These are phyloP conservation scores for Microsporum audouinii DNA, from an alignment of 2,329 filamentous ascomycete genomes.

Conservation along the genomic window DNA sequence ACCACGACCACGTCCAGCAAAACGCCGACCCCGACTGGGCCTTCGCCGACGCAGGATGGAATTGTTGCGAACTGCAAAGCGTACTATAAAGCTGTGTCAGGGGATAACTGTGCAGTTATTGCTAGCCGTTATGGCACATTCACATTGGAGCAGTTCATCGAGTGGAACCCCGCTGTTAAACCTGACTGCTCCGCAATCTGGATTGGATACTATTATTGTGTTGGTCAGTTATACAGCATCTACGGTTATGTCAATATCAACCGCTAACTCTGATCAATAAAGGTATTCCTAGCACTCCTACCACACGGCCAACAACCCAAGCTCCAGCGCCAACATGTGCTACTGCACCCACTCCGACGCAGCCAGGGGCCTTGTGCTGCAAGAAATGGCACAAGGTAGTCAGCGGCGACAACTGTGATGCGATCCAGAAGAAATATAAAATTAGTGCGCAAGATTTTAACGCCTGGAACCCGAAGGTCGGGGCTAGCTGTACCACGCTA, in stretches of 20 bases:
- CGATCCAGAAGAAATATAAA: slow-evolving; percentile 15
- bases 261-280: background rate
- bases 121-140: background rate
- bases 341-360: slow-evolving; percentile 7
- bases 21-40: background rate
- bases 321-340: background rate
- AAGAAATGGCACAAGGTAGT: slow-evolving; percentile 18
- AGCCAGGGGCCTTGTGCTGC: slow-evolving; percentile 17
- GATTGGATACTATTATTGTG: slow-evolving; percentile 8
- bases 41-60: slow-evolving; percentile 6
- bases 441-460: slow-evolving; percentile 14
- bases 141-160: background rate
- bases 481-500: background rate
- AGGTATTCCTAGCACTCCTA: slow-evolving; percentile 8
- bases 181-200: slow-evolving; percentile 2
- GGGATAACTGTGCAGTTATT: slow-evolving; percentile 2
- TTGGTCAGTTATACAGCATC: background rate
- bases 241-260: background rate
- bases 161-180: background rate
- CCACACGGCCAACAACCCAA: background rate
- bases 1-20: background rate
- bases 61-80: slow-evolving; percentile 5
- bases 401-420: slow-evolving; percentile 17
- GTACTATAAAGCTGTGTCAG: background rate
- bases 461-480: slow-evolving; percentile 16